Base-by-base conservation (phyloP, 192 early-diverging fungal genomes). In the Rhizophagus sp. region DNA sequence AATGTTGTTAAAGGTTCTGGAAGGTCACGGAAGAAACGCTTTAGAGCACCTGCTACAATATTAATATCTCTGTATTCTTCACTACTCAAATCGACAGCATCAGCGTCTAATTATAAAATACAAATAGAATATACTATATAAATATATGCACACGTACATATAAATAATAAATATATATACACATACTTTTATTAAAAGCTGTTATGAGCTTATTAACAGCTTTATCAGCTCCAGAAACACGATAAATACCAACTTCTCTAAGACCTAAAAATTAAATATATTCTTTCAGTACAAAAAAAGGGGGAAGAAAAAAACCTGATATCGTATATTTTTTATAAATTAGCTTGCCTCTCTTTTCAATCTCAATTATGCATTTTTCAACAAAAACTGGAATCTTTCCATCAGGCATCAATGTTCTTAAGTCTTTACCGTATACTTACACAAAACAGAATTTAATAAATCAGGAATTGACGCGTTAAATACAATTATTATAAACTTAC, bases 1-100 rank as follows among this genome's bases (percentile, higher is more conserved):
- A 87, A 95, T 1, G 97, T 98, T 80, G 96, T 89, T 66, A 99
- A 81, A 1, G 97, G 96, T 78, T 99, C 97, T 1, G 97, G 97
- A 74, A 99, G 80, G 66, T 96, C 96, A 19, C 97, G 90, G 79
- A 99, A 85, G 85, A 98, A 99, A 83, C 94, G 95, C 84, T 98
- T 98, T 83, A 97, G 83, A 66, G 96, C 90, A 67, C 94, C 96
- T 2, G 96, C 96, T 7, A 98, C 88, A 17, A 94, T 89, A 82
- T 95, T 93, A 81, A 95, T 95, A 52, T 95, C 94, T 44, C 87
- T 85, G 81, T 89, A 95, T 30, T 88, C 87, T 62, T 90, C 87
- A 1, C 82, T 79, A 75, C 84, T 85, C 76, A 95, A 79, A 47
- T 92, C 85, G 15, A 94, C 87, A 7, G 85, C 84, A 1, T 87